Evolutionary conservation across 1,139 yeast species (phyloP).

Genomic region (Saccharomyces hybrid): DNA sequence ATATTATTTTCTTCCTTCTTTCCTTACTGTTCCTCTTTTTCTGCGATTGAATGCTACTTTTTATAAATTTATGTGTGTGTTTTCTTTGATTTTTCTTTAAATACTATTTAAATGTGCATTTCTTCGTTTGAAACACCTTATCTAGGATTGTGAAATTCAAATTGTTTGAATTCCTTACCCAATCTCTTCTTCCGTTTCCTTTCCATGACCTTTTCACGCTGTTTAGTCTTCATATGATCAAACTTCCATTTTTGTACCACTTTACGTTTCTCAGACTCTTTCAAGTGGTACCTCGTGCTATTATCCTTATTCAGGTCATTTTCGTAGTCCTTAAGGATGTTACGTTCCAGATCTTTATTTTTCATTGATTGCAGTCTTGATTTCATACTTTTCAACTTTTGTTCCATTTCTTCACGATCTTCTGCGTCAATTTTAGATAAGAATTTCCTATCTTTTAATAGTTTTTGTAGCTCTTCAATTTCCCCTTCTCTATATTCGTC

Average conservation of each 20-base stretch:
- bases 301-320: slow-evolving; percentile 30
- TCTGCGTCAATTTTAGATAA: slow-evolving; percentile 36
- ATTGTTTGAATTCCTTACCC: slow-evolving; percentile 80
- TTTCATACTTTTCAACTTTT: slow-evolving; percentile 51
- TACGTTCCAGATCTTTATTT: slow-evolving; percentile 66
- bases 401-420: slow-evolving; percentile 50
- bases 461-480: slow-evolving; percentile 48
- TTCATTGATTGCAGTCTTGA: slow-evolving; percentile 72
- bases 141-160: slow-evolving; percentile 46
- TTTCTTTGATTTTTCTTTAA: background rate
- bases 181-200: slow-evolving; percentile 88
- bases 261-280: slow-evolving; percentile 74
- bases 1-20: background rate
- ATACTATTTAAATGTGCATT: background rate
- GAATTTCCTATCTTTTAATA: slow-evolving; percentile 52
- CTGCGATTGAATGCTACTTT: too few species aligned
- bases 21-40: too few species aligned
- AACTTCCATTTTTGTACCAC: slow-evolving; percentile 83
- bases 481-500: slow-evolving; percentile 80
- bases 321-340: slow-evolving; percentile 45
- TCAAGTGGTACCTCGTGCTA: slow-evolving; percentile 49
- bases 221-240: slow-evolving; percentile 73
- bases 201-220: slow-evolving; percentile 83
- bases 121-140: slow-evolving; percentile 4
- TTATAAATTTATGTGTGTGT: background rate